Base-by-base conservation (phyloP, 1,284 basidiomycete species). In the Leccinum brunneo-olivaceum region DNA sequence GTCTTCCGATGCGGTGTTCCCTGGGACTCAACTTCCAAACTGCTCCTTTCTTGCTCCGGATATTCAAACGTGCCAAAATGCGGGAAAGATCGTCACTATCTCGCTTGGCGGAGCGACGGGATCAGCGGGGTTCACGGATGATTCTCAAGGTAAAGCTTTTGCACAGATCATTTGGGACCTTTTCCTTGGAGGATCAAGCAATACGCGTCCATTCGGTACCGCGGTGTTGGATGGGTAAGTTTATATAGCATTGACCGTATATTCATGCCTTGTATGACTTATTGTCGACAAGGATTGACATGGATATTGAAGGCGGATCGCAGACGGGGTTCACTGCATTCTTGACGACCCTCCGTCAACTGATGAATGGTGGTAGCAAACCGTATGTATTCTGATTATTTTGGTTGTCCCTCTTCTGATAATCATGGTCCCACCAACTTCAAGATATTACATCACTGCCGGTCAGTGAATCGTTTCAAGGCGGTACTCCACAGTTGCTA, bases 261-360 rank as follows among this genome's bases (percentile, higher is more conserved):
- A n/a, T n/a, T 3, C 5, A 14, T 32, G 4, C 3, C 10, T 24
- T 21, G 18, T 3, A 4, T 32, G 10, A 18, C 39, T 53, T 9
- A 57, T 20, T 4, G 6, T 34, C 10, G 5, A 9, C 29, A 43
- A 81, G 79, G 21, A 64, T 84, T 33, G 81, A 84, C 52, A 61
- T 84, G 35, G 81, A 84, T 50, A 78, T 84, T 44, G 82, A 84
- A 57, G 76, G 77, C 18, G 81, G 81, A 20, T 54, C 63, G 2
- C 68, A 70, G 35, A 65, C 66, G 3, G 73, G 76, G 43, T 78
- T 72, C 56, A 64, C 66, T 14, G 71, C 76, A 0, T 83, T 84
- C 52, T 69, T 81, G 29, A 76, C 63, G 32, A 62, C 68, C 43
- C 67, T 84, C 16, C 68, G 79, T 6, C 57, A 68, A 0, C 69